Percentiles rank a stretch among this genome's conserved stretches.
Evolutionary conservation across 2,329 filamentous ascomycete genomes (phyloP).

Genomic region (Ophiostoma sp.): DNA sequence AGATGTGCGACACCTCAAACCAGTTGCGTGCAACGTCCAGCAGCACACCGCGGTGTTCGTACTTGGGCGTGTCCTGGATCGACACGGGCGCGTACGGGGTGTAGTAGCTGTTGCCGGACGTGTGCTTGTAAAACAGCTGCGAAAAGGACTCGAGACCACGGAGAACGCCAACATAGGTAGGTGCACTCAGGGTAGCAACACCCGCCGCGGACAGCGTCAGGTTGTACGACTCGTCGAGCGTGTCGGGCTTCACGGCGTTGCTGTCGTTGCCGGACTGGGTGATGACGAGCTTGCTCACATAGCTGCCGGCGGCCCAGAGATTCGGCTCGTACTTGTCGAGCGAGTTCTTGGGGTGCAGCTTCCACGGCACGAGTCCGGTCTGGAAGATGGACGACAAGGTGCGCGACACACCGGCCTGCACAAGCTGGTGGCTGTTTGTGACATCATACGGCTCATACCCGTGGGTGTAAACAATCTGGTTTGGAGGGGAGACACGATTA

Average conservation of each 20-base stretch:
- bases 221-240: constrained; percentile 71
- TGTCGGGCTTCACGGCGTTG: constrained; percentile 46
- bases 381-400: constrained; percentile 60
- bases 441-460: constrained; percentile 39
- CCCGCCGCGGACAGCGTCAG: constrained; percentile 56
- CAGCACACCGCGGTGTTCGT: constrained; percentile 71
- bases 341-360: constrained; percentile 57
- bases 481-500: constrained; percentile 24
- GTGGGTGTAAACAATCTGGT: constrained; percentile 44
- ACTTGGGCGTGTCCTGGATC: constrained; percentile 69
- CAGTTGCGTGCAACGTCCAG: constrained; percentile 72
- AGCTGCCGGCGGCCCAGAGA: constrained; percentile 32
- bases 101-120: constrained; percentile 54
- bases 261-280: constrained; percentile 38
- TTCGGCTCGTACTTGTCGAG: constrained; percentile 59
- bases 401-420: constrained; percentile 53
- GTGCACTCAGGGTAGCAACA: constrained; percentile 56
- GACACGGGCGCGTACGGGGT: constrained; percentile 63
- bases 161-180: constrained; percentile 62
- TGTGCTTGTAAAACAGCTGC: constrained; percentile 73
- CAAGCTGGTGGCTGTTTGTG: constrained; percentile 48
- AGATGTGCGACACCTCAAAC: constrained; percentile 61
- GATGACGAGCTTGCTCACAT: constrained; percentile 56
- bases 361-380: constrained; percentile 71
- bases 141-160: constrained; percentile 70